Base-by-base conservation (phyloP, 306 rosid species). In the Dalbergia cochinchinensis region DNA sequence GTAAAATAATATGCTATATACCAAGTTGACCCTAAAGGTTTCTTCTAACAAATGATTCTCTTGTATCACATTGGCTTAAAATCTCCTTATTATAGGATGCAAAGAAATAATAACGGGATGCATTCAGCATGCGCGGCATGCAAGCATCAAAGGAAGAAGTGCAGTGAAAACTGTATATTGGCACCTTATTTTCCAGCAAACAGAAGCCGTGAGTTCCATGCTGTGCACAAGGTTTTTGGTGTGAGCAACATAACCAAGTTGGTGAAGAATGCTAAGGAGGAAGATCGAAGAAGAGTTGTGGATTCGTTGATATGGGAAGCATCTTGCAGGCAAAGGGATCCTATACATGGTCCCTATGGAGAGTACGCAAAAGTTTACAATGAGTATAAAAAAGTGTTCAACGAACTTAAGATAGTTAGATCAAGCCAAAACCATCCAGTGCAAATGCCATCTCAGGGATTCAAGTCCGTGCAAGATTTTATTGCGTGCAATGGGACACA, bases 291-390 rank as follows among this genome's bases (percentile, higher is more conserved):
- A 61, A 86, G 33, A 31, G 85, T 83, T 0, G 92, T 89, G 64
- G 97, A 92, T 42, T 94, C 99, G 0, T 70, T 94, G 44, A 78
- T 91, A 0, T 94, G 97, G 97, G 97, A 94, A 80, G 97, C 99
- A 63, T 35, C 66, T 14, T 91, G 95, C 45, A 82, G 98, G 66
- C 97, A 89, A 59, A 90, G 74, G 12, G 97, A 94, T 67, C 97
- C 97, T 0, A 82, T 92, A 37, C 61, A 75, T 42, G 97, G 99
- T 15, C 81, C 99, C 10, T 91, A 88, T 37, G 95, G 88, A 26
- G 92, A 90, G 60, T 92, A 91, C 39, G 78, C 54, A 33, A 87
- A 80, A 70, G 67, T 89, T 19, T 80, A 66, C 35, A 84, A 91
- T 9, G 92, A 94, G 47, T 86, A 86, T 18, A 80, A 33, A 15